phyloP scores from a whole-genome alignment of 1,139 yeast species.

The Pichia sp. region DNA sequence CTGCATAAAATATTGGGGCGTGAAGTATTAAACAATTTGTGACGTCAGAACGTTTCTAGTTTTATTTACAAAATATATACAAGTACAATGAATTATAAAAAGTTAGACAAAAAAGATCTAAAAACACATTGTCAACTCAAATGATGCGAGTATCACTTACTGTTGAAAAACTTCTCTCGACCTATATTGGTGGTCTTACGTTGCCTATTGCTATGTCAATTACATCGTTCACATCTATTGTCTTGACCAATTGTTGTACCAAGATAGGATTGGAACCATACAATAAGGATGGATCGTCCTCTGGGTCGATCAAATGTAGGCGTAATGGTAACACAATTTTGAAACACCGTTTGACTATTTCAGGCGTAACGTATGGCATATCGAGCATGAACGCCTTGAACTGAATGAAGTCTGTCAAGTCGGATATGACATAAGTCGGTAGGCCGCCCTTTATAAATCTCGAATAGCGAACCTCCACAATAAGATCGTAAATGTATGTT shows the following conservation, averaged over 20 bases:
- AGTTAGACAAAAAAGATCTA: not conserved
- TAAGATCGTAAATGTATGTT: slow-evolving; percentile 52
- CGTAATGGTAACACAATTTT: slow-evolving; percentile 45
- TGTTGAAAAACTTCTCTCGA: not conserved
- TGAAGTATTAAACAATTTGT: slow-evolving; percentile 23
- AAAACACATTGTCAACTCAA: too few relatives aligned
- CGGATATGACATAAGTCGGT: slow-evolving; percentile 42
- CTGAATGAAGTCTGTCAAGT: slow-evolving; percentile 39
- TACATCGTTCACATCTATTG: slow-evolving; percentile 44
- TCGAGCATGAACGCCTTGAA: slow-evolving; percentile 41
- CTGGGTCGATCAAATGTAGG: slow-evolving; percentile 35
- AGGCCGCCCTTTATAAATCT: slow-evolving; percentile 48
- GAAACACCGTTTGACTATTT: slow-evolving; percentile 46
- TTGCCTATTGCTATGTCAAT: slow-evolving; percentile 46
- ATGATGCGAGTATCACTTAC: too few relatives aligned
- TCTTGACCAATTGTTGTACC: slow-evolving; percentile 38
- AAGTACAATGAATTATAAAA: not conserved
- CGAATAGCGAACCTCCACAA: slow-evolving; percentile 47
- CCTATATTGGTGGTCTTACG: slow-evolving; percentile 45
- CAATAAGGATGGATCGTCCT: slow-evolving; percentile 46
- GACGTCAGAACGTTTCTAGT: too few relatives aligned
- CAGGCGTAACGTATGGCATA: slow-evolving; percentile 45
- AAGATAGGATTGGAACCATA: slow-evolving; percentile 51
- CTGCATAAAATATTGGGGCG: slow-evolving; percentile 70
- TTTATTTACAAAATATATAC: not conserved